Conservation (phyloP, 768 basidiomycete genomes). For the Leccinum variicolor region DNA sequence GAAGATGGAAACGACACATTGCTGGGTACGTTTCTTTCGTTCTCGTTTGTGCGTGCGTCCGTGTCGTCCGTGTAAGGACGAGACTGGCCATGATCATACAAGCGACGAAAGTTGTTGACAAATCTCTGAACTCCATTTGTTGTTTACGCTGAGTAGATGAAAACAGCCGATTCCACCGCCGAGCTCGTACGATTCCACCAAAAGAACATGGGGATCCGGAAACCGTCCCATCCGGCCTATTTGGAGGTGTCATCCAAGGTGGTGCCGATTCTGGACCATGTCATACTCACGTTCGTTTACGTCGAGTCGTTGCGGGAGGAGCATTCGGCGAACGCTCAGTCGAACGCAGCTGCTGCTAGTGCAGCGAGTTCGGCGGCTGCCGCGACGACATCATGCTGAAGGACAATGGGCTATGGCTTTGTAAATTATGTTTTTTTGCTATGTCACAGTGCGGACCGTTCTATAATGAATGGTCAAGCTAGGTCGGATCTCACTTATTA, state of each 20-base stretch:
- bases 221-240: conserved; percentile 20
- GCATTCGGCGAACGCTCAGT: neutral
- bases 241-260: conserved; percentile 16
- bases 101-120: too few relatives aligned
- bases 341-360: too few relatives aligned
- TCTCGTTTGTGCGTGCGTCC: neutral
- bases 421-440: too few relatives aligned
- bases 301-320: conserved; percentile 16
- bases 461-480: too few relatives aligned
- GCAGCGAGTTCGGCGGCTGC: too few relatives aligned
- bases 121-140: too few relatives aligned
- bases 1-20: conserved; percentile 24
- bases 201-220: conserved; percentile 21
- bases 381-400: too few relatives aligned
- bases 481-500: too few relatives aligned
- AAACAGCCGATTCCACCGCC: conserved; percentile 7
- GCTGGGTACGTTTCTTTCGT: conserved; percentile 20
- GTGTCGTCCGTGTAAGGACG: too few relatives aligned
- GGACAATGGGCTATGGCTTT: too few relatives aligned
- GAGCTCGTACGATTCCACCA: conserved; percentile 24
- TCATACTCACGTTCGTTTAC: conserved; percentile 28
- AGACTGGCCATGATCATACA: too few relatives aligned
- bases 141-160: conserved; percentile 13
- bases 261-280: conserved; percentile 21
- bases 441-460: too few relatives aligned